phyloP scores from a whole-genome alignment of 768 basidiomycete species.

The Daedalea quercina region DNA sequence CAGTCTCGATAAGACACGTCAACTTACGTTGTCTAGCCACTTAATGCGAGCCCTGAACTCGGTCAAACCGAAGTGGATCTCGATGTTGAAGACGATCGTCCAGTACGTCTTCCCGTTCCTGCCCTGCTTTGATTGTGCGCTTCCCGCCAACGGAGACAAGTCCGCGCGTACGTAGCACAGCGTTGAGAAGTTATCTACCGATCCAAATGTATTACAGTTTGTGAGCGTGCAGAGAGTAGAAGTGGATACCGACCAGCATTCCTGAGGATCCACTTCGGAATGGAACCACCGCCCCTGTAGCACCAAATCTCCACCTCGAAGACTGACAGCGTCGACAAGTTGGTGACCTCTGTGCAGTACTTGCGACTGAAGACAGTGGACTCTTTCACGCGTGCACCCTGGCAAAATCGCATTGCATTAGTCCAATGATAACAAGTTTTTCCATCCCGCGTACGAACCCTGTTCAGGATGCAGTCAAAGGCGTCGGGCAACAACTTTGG shows the following conservation, averaged over 20 bases:
- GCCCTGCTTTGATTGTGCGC: slow-evolving; percentile 61
- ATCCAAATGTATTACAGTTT: background rate
- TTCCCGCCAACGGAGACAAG: slow-evolving; percentile 62
- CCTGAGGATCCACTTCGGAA: slow-evolving; percentile 72
- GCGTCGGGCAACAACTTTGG: slow-evolving; percentile 76
- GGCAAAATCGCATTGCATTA: background rate
- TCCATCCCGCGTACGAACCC: slow-evolving; percentile 38
- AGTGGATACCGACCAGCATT: slow-evolving; percentile 28
- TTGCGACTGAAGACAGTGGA: slow-evolving; percentile 77
- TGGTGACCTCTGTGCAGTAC: slow-evolving; percentile 78
- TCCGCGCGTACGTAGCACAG: slow-evolving; percentile 76
- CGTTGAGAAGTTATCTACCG: slow-evolving; percentile 62
- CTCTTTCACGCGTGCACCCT: slow-evolving; percentile 74
- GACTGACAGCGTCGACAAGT: slow-evolving; percentile 64
- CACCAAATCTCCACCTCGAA: slow-evolving; percentile 87
- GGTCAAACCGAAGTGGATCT: slow-evolving; percentile 78
- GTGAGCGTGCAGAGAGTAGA: background rate
- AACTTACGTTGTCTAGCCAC: slow-evolving; percentile 71
- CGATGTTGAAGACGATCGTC: slow-evolving; percentile 80
- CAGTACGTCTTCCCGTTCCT: slow-evolving; percentile 67
- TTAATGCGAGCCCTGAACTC: slow-evolving; percentile 81
- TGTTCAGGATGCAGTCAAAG: slow-evolving; percentile 72
- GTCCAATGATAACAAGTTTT: slow-evolving; percentile 1
- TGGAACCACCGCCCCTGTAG: slow-evolving; percentile 63
- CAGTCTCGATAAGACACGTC: background rate